Evolutionary conservation across 208 protist genomes (phyloP), one percentile per base, ranked within the genome.

Genomic region (Crithidia fasciculata): DNA sequence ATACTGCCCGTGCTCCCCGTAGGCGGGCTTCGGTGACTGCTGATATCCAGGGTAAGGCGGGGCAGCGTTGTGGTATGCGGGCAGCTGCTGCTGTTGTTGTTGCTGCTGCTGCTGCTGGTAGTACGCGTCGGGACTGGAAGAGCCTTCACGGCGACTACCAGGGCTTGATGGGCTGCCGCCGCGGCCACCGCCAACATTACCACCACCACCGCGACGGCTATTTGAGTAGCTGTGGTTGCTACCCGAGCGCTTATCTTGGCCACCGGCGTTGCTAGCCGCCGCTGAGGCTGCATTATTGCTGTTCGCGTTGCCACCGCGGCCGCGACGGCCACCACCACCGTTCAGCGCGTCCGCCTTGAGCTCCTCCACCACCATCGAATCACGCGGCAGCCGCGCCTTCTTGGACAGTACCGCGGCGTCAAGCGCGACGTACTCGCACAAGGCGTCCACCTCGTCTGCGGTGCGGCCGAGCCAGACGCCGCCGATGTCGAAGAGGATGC

Each of bases 291-390:
- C 50, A 40, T 58, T 47, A 43, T 44, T 57, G 57, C 3, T 72
- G 56, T 49, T 4, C 9, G 63, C 54, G 39, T 61, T 64, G 54
- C 43, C 76, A 39, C 54, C 40, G 60, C 64, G 28, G 2, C 70
- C 61, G 53, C 78, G 77, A 7, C 70, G 65, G 13, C 43, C 8
- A 4, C 68, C 61, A 15, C 44, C 43, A 45, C 64, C 40, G 52
- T 64, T 68, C 18, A 57, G 18, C 3, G 79, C 72, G 5, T 88
- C 88, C 19, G 75, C 65, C 74, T 91, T 90, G 12, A 92, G 69
- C 69, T 96, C 88, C 79, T 96, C 89, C 4, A 96, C 84, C 19
- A 96, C 88, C 85, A 96, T 89, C 18, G 86, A 90, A 53, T 94
- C 87, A 0, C 84, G 78, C 44, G 91, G 91, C 16, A 96, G 76